Conservation (phyloP, 2,329 filamentous ascomycete genomes). For the Fusarium globosum region DNA sequence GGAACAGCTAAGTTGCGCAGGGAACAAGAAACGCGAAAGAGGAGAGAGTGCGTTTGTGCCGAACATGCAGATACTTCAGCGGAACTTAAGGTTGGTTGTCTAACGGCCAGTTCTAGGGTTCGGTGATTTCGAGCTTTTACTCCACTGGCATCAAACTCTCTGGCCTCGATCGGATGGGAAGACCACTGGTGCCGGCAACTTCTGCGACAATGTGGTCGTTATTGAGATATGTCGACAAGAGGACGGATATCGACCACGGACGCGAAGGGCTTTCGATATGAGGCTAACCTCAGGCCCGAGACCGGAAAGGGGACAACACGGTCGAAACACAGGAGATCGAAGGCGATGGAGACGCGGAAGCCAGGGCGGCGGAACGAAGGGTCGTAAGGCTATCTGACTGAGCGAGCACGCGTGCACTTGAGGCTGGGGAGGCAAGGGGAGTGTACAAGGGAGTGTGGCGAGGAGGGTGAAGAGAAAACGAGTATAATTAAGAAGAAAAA, state of each 20-base stretch:
- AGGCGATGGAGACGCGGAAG: constrained; percentile 13
- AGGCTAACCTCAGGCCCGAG: constrained; percentile 22
- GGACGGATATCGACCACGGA: constrained; percentile 8
- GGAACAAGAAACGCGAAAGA: constrained; percentile 12
- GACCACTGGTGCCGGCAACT: neutral
- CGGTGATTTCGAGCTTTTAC: neutral
- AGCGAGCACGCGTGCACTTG: constrained; percentile 23
- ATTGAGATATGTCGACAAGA: neutral
- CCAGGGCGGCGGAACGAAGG: constrained; percentile 22
- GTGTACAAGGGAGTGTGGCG: constrained; percentile 31
- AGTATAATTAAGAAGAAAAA: constrained; percentile 9
- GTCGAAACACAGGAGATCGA: constrained; percentile 4
- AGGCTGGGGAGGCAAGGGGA: constrained; percentile 31
- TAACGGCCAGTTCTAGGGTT: neutral
- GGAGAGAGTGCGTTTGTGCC: neutral
- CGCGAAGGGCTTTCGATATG: constrained; percentile 11
- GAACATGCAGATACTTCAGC: neutral
- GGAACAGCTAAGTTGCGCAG: neutral
- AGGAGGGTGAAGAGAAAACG: neutral
- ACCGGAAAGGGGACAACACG: constrained; percentile 9
- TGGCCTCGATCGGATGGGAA: neutral
- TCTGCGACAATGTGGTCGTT: neutral
- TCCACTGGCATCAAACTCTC: neutral
- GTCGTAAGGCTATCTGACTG: constrained; percentile 4
- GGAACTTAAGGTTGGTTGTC: neutral